Evolutionary conservation across 2,329 filamentous ascomycete species (phyloP), one percentile per base, ranked within the genome.

Genomic region (Alternaria arborescens): DNA sequence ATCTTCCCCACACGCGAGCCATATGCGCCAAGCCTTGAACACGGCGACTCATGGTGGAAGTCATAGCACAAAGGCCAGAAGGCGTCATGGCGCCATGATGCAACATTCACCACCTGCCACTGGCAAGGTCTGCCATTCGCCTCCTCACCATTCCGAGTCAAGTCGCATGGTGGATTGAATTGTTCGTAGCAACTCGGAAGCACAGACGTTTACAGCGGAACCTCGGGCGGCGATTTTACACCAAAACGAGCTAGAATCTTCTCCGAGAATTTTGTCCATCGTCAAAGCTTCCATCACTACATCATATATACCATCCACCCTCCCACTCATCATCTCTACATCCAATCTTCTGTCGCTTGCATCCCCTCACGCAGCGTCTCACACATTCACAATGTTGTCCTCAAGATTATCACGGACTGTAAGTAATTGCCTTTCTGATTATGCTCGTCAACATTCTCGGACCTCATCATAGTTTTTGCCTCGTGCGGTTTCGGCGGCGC

Each of bases 401-500:
- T 78, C 78, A 62, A 78, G 78, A 68, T 66, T 81, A 74, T 79
- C 78, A 71, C 73, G 78, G 68, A 76, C 74, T 59, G 78, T 80
- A 71, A 74, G 78, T 74, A 36, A 41, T 52, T 58, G 47, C 41
- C 22, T 52, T 18, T 56, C 38, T 22, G 43, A 16, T 26, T 10
- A 8, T n/a, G 28, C 11, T 24, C 46, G 30, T 36, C 32, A 46
- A 22, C 58, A 50, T 32, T 44, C 54, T 61, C 74, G 77, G 73
- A 77, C 71, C 59, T 70, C 70, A 66, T 70, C 46, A 40, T 71
- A 80, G 79, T 71, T 79, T 68, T 87, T 96, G 82, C 92, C 93
- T 78, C 88, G 93, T 86, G 89, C 91, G 80, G 84, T 86, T 70
- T 85, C 90, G 76, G 82, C 87, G 79, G 84, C 89, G 80, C 84